Conservation (phyloP, 2,329 filamentous ascomycete genomes). For the Eutypella sp. region DNA sequence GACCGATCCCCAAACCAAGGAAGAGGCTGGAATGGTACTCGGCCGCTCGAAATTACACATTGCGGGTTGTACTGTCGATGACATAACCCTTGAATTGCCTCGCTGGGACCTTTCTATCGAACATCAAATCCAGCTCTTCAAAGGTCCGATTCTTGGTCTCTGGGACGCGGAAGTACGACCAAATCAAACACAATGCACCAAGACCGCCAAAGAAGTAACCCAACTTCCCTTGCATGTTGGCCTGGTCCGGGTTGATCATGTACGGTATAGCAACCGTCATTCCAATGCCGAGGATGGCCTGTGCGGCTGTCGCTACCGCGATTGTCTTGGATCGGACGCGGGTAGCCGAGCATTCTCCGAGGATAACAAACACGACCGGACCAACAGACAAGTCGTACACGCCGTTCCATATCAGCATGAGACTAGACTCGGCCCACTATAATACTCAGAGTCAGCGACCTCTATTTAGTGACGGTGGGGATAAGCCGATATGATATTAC, state of each 20-base stretch:
- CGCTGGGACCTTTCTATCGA: conserved; percentile 25
- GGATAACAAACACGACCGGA: conserved; percentile 46
- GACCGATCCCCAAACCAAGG: no score
- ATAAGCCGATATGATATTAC: background rate
- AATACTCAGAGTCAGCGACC: background rate
- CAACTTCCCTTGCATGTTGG: conserved; percentile 38
- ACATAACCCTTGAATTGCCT: conserved; percentile 26
- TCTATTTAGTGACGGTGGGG: background rate
- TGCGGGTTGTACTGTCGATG: conserved; percentile 12
- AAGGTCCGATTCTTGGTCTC: conserved; percentile 28
- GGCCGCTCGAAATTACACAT: background rate
- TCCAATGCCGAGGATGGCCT: conserved; percentile 34
- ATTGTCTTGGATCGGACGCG: conserved; percentile 41
- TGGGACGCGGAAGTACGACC: conserved; percentile 31
- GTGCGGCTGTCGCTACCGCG: conserved; percentile 37
- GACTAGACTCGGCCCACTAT: conserved; percentile 42
- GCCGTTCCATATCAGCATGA: conserved; percentile 48
- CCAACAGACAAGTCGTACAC: conserved; percentile 49
- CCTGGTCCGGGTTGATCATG: conserved; percentile 38
- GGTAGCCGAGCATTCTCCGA: conserved; percentile 46
- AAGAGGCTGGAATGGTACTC: no score
- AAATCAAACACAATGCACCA: conserved; percentile 29
- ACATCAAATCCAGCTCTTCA: conserved; percentile 27
- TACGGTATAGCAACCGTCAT: conserved; percentile 41
- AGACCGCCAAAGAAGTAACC: conserved; percentile 37